Evolutionary conservation across 495 filamentous ascomycete genomes (phyloP), one percentile per base, ranked within the genome.

Genomic region (Neurospora sp.): DNA sequence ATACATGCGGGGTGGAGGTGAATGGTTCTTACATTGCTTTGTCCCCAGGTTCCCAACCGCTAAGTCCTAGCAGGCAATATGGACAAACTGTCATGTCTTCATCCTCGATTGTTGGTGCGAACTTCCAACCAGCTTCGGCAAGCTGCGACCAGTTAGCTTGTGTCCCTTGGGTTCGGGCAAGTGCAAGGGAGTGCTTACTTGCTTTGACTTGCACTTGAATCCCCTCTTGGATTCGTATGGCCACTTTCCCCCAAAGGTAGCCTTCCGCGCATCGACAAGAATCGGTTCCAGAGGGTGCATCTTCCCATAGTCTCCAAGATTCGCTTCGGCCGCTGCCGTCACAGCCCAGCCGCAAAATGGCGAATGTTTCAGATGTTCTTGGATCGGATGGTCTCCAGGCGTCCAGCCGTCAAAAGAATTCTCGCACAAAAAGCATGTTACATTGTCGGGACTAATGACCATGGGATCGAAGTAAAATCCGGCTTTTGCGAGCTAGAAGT

Each of bases 11-110:
- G 73, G 75, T 76, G 79, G 35, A 72, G 76, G 72, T 72, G 74
- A 70, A 74, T 69, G 3, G n/a, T 27, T 80, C 92, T 84, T 82
- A 95, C 91, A 88, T 87, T 77, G 95, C 95, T 77, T 95, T 90
- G 81, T 98, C 95, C 76, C 91, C 90, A 14, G 92, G 90, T 78
- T 97, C 95, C 95, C 95, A 98, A 2, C 93, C 93, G 80, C 97
- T 93, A 69, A 98, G 86, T 39, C 89, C 91, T 39, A 98, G 81
- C 42, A 88, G 87, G 81, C 96, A 99, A 80, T 98, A 98, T 20
- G 90, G 88, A 79, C 96, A 99, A 14, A 89, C 94, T 4, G 91
- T 92, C 80, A 93, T 89, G 81, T 99, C 96, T 72, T 93, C 88
- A 38, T 88, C 91, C 41, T 95, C 94, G 41, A 87, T 84, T 1